Evolutionary conservation across 495 filamentous ascomycete species (phyloP), one percentile per base, ranked within the genome.

Genomic region (Clohesyomyces aquaticus): DNA sequence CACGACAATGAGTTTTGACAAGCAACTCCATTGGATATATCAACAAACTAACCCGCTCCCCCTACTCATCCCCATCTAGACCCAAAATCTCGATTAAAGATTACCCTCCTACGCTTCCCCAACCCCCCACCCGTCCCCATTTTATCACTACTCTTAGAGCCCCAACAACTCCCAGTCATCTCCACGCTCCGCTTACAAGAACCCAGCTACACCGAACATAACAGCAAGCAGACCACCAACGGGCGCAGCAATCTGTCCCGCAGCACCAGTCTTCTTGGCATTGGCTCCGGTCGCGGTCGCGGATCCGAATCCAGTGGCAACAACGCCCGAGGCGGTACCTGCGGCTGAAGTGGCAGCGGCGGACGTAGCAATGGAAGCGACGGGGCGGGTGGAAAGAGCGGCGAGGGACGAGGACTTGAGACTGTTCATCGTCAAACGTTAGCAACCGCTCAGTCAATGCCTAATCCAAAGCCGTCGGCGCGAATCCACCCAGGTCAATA

Each of bases 181-280:
- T n/a, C 9, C n/a, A 41, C 32, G 4, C 56, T 22, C 25, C 46
- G 38, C 50, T 29, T 66, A 71, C 65, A 71, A 69, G 35, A 66
- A 18, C 9, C 65, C 69, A n/a, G 55, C 69, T 10, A 71, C 3
- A 21, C 61, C 69, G n/a, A 69, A 42, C 27, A 67, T 6, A 43
- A 67, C 48, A 35, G 61, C 65, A 4, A 69, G n/a, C 16, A 55
- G 32, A 12, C 66, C 69, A 45, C 53, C 55, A 22, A 53, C 47
- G 4, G 69, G 66, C 29, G 50, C 66, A 14, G 38, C 42, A 14
- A 72, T 9, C 3, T 45, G 18, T 6, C 51, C 48, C 11, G 65
- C 66, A 16, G 58, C 66, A 27, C 65, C 68, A 42, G 59, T 71
- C 1, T 55, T 46, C 23, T 38, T 35, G 4, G 57, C 19, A 22